Conservation (phyloP, 2,329 filamentous ascomycete species). For the Delphinella strobiligena region DNA sequence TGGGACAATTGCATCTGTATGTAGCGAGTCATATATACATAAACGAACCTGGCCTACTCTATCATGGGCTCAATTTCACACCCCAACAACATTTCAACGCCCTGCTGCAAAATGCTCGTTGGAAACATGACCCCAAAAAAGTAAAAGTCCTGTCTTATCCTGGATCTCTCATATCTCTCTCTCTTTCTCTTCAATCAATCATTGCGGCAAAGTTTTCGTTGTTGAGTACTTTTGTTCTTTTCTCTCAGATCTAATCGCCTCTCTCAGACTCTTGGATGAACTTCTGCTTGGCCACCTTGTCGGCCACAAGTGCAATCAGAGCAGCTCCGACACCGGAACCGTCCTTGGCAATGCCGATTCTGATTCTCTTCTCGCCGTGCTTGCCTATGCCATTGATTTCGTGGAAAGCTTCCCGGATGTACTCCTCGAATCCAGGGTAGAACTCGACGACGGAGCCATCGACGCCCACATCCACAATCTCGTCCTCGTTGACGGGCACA, state of each 20-base stretch:
- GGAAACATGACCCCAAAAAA: too few relatives aligned
- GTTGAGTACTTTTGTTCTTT: background rate
- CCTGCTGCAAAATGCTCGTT: too few relatives aligned
- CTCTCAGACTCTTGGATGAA: slow-evolving; percentile 3
- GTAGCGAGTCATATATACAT: too few relatives aligned
- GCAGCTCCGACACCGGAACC: slow-evolving; percentile 92
- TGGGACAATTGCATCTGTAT: too few relatives aligned
- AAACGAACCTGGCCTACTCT: too few relatives aligned
- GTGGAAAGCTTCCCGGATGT: slow-evolving; percentile 71
- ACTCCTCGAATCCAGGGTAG: slow-evolving; percentile 82
- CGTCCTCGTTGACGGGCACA: slow-evolving; percentile 36
- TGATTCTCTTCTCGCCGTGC: slow-evolving; percentile 69
- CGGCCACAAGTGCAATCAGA: slow-evolving; percentile 82
- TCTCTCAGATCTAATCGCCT: background rate
- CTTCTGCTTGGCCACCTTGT: slow-evolving; percentile 33
- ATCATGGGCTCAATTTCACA: too few relatives aligned
- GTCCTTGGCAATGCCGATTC: slow-evolving; percentile 94
- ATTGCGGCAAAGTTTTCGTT: too few relatives aligned
- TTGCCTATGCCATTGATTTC: slow-evolving; percentile 66
- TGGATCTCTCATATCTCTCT: too few relatives aligned
- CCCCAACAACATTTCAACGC: too few relatives aligned
- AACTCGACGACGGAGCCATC: slow-evolving; percentile 92
- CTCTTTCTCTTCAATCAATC: too few relatives aligned
- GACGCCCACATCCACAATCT: slow-evolving; percentile 81
- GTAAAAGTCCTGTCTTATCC: too few relatives aligned